phyloP scores from a whole-genome alignment of 169 alveolate species.

The Plasmodium vinckei region DNA sequence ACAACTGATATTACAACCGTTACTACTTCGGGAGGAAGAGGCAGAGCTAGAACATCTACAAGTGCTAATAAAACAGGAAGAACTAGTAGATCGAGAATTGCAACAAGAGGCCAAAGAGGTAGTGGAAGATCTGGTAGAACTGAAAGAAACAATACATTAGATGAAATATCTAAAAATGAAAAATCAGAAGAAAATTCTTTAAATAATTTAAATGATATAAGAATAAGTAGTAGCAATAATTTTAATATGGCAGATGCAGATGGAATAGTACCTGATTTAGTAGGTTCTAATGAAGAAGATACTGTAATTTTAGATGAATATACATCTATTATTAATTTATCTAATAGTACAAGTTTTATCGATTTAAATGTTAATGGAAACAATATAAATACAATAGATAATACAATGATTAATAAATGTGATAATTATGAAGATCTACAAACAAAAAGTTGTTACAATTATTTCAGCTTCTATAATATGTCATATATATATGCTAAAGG shows the following conservation, averaged over 20 bases:
- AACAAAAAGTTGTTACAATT: background rate
- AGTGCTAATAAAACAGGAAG: background rate
- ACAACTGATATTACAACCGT: background rate
- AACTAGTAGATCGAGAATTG: background rate
- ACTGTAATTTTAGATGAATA: background rate
- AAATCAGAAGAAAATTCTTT: background rate
- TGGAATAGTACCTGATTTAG: background rate
- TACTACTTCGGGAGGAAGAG: background rate
- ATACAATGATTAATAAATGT: too few relatives aligned
- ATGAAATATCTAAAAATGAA: background rate
- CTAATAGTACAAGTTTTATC: too few relatives aligned
- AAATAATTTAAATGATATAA: background rate
- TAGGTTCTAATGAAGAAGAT: background rate
- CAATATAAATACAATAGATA: too few relatives aligned
- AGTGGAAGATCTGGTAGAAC: background rate
- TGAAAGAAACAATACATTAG: background rate
- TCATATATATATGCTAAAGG: constrained; percentile 2
- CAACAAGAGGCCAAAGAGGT: background rate
- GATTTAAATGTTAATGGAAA: too few relatives aligned
- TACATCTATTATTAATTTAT: too few relatives aligned
- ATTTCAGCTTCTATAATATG: constrained; percentile 5
- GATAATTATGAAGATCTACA: background rate
- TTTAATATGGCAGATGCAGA: background rate
- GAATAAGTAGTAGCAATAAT: too few relatives aligned
- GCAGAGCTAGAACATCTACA: background rate